Evolutionary conservation across 768 basidiomycete genomes (phyloP).

Genomic region (Boletus subcaerulescens): DNA sequence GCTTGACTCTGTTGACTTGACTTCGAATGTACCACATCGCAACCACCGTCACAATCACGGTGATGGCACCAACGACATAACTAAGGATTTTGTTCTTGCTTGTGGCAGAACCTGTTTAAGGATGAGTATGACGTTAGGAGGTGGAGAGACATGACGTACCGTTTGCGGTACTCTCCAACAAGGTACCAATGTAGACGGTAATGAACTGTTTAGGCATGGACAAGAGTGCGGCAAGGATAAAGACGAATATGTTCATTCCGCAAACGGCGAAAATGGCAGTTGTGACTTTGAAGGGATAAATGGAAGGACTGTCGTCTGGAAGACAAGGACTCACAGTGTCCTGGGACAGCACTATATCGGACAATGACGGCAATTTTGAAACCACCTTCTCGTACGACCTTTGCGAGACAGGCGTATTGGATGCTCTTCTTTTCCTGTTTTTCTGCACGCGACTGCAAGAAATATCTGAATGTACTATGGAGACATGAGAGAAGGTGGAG

Average conservation of each 20-base stretch:
- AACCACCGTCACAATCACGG: conserved; percentile 64
- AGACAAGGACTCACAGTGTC: conserved; percentile 58
- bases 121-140: conserved; percentile 1
- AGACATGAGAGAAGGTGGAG: conserved; percentile 9
- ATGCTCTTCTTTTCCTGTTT: conserved; percentile 63
- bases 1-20: conserved; percentile 68
- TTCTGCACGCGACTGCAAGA: conserved; percentile 70
- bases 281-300: conserved; percentile 52
- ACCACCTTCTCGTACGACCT: conserved; percentile 81
- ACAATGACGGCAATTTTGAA: conserved; percentile 80
- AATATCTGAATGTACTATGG: conserved; percentile 76
- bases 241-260: conserved; percentile 79
- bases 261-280: conserved; percentile 87
- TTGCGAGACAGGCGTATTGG: conserved; percentile 58
- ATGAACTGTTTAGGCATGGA: conserved; percentile 90
- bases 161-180: conserved; percentile 50
- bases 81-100: conserved; percentile 62
- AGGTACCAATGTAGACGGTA: conserved; percentile 86
- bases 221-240: conserved; percentile 74
- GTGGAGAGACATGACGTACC: conserved; percentile 15
- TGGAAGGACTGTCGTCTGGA: not conserved
- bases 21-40: conserved; percentile 85
- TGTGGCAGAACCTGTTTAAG: conserved; percentile 17
- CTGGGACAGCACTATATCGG: conserved; percentile 80
- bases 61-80: conserved; percentile 63